phyloP scores from a whole-genome alignment of 768 basidiomycete species.

The Podaxis sp. region DNA sequence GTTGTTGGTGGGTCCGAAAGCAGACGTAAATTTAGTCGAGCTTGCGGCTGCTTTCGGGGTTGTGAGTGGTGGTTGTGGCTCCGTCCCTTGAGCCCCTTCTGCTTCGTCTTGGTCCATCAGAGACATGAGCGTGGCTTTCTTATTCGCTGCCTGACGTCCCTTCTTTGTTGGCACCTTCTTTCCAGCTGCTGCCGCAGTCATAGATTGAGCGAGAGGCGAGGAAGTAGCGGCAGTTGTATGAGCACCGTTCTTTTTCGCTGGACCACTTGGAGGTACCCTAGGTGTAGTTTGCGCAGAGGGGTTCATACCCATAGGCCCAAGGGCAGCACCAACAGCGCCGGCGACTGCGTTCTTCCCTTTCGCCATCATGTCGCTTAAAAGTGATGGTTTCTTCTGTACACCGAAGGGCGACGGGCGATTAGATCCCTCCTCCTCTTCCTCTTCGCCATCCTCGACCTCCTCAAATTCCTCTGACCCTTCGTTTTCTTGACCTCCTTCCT shows the following conservation, averaged over 20 bases:
- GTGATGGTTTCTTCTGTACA: conserved; percentile 5
- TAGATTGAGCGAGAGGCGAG: neutral
- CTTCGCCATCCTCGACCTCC: neutral
- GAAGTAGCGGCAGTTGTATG: neutral
- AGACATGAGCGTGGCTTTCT: neutral
- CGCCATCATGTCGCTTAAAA: conserved; percentile 12
- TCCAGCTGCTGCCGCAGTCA: neutral
- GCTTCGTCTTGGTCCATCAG: neutral
- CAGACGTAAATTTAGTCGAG: conserved; percentile 9
- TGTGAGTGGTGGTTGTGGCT: neutral
- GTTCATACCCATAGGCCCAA: neutral
- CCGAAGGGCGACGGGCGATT: neutral
- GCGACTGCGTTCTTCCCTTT: conserved; percentile 9
- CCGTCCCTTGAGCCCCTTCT: neutral
- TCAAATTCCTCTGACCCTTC: neutral
- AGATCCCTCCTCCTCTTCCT: conserved; percentile 11
- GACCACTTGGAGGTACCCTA: neutral
- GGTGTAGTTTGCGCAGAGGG: neutral
- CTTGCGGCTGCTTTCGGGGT: neutral
- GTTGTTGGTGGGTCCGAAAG: neutral
- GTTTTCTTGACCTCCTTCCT: neutral
- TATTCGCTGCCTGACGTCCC: conserved; percentile 4
- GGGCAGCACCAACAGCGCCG: conserved; percentile 8
- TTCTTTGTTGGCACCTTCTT: conserved; percentile 4
- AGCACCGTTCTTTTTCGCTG: neutral